phyloP scores from a whole-genome alignment of 257 asterid genomes.

The Agastache rugosa region DNA sequence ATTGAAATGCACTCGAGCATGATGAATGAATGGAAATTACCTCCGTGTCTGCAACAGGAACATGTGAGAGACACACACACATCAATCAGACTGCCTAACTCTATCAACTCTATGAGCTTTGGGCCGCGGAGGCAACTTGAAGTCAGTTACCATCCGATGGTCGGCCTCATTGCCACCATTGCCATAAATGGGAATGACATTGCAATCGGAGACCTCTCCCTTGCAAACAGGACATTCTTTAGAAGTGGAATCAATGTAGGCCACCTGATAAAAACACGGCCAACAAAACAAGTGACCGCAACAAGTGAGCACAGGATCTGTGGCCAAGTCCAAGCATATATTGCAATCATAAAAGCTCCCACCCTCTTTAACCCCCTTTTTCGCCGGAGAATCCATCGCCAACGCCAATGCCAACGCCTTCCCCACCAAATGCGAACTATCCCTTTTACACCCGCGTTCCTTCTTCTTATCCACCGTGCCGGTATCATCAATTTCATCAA shows the following conservation, averaged over 20 bases:
- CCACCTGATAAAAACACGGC: constrained; percentile 60
- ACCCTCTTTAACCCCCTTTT: constrained; percentile 43
- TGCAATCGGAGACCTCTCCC: constrained; percentile 47
- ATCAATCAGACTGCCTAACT: constrained; percentile 33
- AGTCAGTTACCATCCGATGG: constrained; percentile 34
- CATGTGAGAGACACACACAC: neutral
- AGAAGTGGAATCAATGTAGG: constrained; percentile 47
- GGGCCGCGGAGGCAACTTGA: constrained; percentile 70
- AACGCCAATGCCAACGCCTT: constrained; percentile 66
- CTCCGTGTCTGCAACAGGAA: constrained; percentile 39
- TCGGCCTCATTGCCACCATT: constrained; percentile 27
- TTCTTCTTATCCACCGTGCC: constrained; percentile 33
- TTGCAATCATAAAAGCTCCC: constrained; percentile 62
- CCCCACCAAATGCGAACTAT: constrained; percentile 64
- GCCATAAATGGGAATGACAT: constrained; percentile 49
- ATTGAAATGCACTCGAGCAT: constrained; percentile 20
- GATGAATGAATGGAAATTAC: constrained; percentile 19
- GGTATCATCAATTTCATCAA: constrained; percentile 28
- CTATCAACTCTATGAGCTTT: constrained; percentile 66
- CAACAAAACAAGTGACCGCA: constrained; percentile 78
- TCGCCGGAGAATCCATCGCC: constrained; percentile 51
- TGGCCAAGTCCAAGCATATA: constrained; percentile 61
- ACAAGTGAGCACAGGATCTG: constrained; percentile 61
- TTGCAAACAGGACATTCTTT: constrained; percentile 68
- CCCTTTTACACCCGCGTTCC: constrained; percentile 53